phyloP scores from a whole-genome alignment of 257 asterid species.

The Galeopsis tetrahit region DNA sequence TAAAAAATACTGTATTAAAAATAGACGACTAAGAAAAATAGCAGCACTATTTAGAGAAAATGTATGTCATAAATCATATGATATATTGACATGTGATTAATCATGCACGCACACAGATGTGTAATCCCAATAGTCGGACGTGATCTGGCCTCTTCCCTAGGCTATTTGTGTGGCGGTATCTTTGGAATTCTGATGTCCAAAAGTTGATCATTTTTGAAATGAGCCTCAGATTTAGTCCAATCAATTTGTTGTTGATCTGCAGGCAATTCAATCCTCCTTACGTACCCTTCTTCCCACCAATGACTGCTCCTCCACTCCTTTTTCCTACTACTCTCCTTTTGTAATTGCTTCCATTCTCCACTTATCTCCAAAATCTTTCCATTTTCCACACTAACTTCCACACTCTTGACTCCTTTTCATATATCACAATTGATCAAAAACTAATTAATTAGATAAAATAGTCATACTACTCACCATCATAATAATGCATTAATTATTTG shows the following conservation, averaged over 20 bases:
- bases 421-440: neutral
- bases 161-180: neutral
- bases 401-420: conserved; percentile 30
- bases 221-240: conserved; percentile 66
- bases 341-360: conserved; percentile 56
- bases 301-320: conserved; percentile 61
- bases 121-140: no score
- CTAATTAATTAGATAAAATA: no score
- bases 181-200: conserved; percentile 62
- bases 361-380: conserved; percentile 73
- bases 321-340: conserved; percentile 35
- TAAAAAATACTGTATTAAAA: neutral
- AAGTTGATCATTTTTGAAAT: conserved; percentile 41
- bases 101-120: no score
- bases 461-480: no score
- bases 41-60: no score
- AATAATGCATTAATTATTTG: no score
- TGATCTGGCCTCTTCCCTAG: no score
- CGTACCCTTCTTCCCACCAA: conserved; percentile 93
- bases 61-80: no score
- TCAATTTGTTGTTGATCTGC: conserved; percentile 46
- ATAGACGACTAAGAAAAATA: no score
- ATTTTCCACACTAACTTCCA: conserved; percentile 55
- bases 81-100: no score
- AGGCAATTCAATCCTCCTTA: conserved; percentile 75